Percentiles rank a stretch among this genome's conserved stretches.
Evolutionary conservation across 2,329 filamentous ascomycete species (phyloP).

Genomic region (Pseudocercospora cruenta): DNA sequence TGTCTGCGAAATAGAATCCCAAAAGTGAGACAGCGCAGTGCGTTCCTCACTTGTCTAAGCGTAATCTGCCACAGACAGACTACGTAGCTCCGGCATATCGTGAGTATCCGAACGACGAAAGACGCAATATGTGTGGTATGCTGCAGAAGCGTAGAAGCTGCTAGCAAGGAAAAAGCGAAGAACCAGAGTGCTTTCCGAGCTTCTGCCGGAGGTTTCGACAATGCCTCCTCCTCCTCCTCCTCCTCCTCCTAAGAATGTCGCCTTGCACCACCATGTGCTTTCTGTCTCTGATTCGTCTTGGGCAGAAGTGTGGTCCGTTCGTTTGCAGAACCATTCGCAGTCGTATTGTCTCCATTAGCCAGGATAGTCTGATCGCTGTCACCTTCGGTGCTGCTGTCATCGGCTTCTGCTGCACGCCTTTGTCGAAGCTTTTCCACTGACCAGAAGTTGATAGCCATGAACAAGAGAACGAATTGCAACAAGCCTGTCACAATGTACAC

Average conservation of each 20-base stretch:
- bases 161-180: neutral
- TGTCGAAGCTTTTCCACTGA: constrained; percentile 1
- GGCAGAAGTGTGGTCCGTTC: constrained; percentile 2
- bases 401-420: neutral
- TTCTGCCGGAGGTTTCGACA: neutral
- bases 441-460: constrained; percentile 65
- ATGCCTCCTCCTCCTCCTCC: neutral
- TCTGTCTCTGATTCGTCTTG: neutral
- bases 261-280: neutral
- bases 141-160: neutral
- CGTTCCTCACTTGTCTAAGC: neutral
- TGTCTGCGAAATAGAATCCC: neutral
- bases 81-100: neutral
- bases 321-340: neutral
- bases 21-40: neutral
- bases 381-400: constrained; percentile 17
- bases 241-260: constrained; percentile 4
- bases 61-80: neutral
- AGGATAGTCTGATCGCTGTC: neutral
- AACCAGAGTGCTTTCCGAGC: neutral
- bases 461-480: constrained; percentile 80
- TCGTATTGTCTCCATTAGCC: neutral
- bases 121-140: neutral
- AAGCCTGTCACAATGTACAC: constrained; percentile 84
- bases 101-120: neutral